Evolutionary conservation across 2,329 filamentous ascomycete species (phyloP).

Genomic region (Hymenoscyphus fraxineus): DNA sequence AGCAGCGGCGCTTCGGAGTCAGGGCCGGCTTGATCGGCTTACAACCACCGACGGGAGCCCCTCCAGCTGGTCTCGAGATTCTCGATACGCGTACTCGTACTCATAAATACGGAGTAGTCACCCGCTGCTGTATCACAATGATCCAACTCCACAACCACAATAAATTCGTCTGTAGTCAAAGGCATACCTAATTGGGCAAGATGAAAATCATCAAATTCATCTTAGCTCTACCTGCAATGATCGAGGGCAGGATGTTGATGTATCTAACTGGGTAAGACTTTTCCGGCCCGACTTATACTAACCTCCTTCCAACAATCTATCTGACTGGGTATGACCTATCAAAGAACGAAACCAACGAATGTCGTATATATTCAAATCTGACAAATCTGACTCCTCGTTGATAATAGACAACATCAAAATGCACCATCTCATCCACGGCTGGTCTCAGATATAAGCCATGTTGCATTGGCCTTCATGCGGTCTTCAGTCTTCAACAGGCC

Average conservation of each 20-base stretch:
- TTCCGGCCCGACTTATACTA: no score
- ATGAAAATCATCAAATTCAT: neutral
- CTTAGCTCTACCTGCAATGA: neutral
- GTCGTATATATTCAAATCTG: neutral
- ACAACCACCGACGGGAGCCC: neutral
- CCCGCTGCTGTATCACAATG: no score
- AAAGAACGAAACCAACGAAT: neutral
- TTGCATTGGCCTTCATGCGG: constrained; percentile 55
- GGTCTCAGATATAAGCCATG: constrained; percentile 49
- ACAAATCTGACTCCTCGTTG: neutral
- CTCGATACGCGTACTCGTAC: neutral
- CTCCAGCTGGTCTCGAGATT: no score
- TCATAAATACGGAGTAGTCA: neutral
- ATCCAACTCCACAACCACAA: no score
- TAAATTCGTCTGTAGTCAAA: no score
- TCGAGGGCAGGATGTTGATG: constrained; percentile 2
- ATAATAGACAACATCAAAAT: constrained; percentile 33
- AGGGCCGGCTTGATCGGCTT: neutral
- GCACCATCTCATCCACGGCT: constrained; percentile 7
- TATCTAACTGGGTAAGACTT: constrained; percentile 9
- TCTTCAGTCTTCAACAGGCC: constrained; percentile 48
- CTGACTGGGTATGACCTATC: constrained; percentile 4
- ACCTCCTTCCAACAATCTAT: no score
- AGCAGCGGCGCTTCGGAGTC: no score
- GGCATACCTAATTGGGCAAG: neutral